Evolutionary conservation across 2,329 filamentous ascomycete species (phyloP).

Genomic region (Cytospora schulzeri): DNA sequence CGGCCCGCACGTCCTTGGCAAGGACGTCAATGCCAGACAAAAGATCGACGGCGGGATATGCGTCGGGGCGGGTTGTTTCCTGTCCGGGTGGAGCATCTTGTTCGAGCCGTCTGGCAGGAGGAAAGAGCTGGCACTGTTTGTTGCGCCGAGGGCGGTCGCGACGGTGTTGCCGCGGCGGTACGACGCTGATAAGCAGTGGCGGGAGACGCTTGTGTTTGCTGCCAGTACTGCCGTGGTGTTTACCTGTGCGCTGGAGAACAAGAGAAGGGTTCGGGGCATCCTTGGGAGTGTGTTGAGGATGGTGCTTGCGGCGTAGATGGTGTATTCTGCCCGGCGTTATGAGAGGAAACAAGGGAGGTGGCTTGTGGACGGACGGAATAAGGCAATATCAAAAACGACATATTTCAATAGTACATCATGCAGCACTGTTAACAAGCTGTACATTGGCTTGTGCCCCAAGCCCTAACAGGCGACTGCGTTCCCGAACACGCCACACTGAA

Average conservation of each 20-base stretch:
- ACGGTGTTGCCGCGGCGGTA: conserved; percentile 75
- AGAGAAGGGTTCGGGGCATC: conserved; percentile 65
- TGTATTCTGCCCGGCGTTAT: neutral
- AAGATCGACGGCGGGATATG: conserved; percentile 66
- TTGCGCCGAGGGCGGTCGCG: conserved; percentile 75
- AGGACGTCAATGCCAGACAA: conserved; percentile 49
- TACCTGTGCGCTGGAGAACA: conserved; percentile 65
- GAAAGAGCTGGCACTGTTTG: conserved; percentile 79
- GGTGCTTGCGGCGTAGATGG: conserved; percentile 44
- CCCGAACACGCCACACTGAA: neutral
- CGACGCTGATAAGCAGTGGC: conserved; percentile 61
- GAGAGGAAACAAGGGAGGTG: neutral
- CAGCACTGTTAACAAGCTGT: neutral
- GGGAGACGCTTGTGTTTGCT: conserved; percentile 68
- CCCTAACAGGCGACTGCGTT: neutral
- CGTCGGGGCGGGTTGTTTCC: conserved; percentile 68
- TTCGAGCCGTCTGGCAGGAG: conserved; percentile 67
- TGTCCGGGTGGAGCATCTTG: conserved; percentile 83
- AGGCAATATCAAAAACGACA: neutral
- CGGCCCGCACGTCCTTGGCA: conserved; percentile 69
- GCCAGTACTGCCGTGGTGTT: conserved; percentile 71
- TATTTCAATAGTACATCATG: neutral
- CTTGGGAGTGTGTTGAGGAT: conserved; percentile 62
- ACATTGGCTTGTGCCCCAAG: neutral
- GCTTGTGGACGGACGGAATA: neutral